Base-by-base conservation (phyloP, 2,329 filamentous ascomycete species). In the Pseudopyricularia cyperi region DNA sequence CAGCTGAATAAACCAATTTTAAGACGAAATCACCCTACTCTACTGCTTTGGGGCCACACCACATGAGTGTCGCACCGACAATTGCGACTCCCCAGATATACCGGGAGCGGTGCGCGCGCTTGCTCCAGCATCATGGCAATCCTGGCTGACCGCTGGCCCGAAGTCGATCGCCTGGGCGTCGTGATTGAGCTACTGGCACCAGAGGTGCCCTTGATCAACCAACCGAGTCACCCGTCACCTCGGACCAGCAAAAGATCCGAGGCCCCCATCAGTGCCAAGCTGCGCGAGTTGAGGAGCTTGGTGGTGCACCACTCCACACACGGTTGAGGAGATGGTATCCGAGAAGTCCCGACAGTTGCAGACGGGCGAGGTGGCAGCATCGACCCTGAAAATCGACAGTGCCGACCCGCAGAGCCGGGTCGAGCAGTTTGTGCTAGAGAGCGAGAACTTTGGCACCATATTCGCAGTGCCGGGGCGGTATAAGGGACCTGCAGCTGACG, bases 11-110 rank as follows among this genome's bases (percentile, higher is more conserved):
- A 55, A 57, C 4, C 63, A 64, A 52, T 67, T 67, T 51, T 63
- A 66, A 52, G 65, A 60, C 3, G 65, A 65, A 7, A 59, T 66
- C 2, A 64, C 64, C 0, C 58, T 68, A 2, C 52, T 68, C 2
- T 67, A 67, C 54, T 67, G 65, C 54, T 66, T 66, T 55, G 67
- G 60, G 55, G 63, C 64, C 15, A 66, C 65, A 12, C 64, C 65
- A 5, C 62, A 61, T 1, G 54, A 60, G 30, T 55, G 57, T 7
- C 54, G 65, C 50, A 62, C 62, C 0, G 58, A 59, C 1, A 62
- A 58, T 12, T 67, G 62, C 34, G 55, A 60, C 39, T 58, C 58
- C 0, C 55, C 58, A 0, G 62, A 65, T 12, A 63, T 66, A 0
- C 57, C 63, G 1, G 64, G 67, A 46, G 66, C 65, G 1, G 52